Percentiles rank a stretch among this genome's conserved stretches.
These are phyloP conservation scores for Oryza punctata DNA, from an alignment of 176 grass and related monocot genomes.

Conservation along the genomic window DNA sequence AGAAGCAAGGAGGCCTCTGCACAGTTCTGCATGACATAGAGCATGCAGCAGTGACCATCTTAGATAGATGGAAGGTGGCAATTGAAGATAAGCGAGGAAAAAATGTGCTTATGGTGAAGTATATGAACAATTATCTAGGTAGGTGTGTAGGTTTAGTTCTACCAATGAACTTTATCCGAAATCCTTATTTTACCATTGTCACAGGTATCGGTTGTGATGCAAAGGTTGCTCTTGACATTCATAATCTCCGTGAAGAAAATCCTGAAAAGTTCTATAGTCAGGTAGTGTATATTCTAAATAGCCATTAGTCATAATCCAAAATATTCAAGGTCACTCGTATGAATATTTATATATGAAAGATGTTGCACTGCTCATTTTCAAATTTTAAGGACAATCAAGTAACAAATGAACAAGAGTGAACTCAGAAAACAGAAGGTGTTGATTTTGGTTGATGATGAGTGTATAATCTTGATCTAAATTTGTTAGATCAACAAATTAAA, in stretches of 20 bases:
- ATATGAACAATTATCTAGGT: slow-evolving; percentile 85
- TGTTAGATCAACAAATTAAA: too few relatives aligned
- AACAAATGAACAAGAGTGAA: neutral
- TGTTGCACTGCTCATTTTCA: too few relatives aligned
- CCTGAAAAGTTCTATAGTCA: slow-evolving; percentile 94
- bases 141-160: slow-evolving; percentile 22
- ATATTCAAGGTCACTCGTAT: neutral
- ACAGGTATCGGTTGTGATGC: slow-evolving; percentile 93
- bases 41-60: slow-evolving; percentile 67
- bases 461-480: neutral
- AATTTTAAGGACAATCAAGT: too few relatives aligned
- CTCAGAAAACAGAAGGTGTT: neutral
- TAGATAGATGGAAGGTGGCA: slow-evolving; percentile 74
- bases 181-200: slow-evolving; percentile 34
- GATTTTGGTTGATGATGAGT: neutral
- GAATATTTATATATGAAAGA: neutral
- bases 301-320: too few relatives aligned
- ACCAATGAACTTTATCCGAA: neutral
- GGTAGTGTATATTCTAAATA: slow-evolving; percentile 37
- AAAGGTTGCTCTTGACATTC: slow-evolving; percentile 92
- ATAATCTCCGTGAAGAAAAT: slow-evolving; percentile 91
- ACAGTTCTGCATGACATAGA: slow-evolving; percentile 61
- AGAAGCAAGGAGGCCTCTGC: slow-evolving; percentile 64
- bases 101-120: slow-evolving; percentile 44
- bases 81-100: slow-evolving; percentile 60